A percentile compares a stretch with the other conserved stretches of the same genome.
phyloP scores from a whole-genome alignment of 208 protist genomes.

The Leishmania gerbilli region DNA sequence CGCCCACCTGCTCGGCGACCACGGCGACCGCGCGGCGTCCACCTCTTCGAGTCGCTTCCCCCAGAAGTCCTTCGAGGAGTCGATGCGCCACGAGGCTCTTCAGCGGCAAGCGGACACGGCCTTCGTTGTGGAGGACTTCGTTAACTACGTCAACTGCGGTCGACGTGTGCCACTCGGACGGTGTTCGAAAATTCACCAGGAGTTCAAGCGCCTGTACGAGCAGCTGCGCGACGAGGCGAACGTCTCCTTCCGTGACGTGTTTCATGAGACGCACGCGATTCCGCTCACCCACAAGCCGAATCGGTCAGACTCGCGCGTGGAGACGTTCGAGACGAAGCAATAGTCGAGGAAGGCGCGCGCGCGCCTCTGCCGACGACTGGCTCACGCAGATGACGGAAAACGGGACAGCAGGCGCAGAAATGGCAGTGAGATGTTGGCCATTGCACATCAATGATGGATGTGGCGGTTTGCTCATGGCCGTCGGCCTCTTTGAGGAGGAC shows the following conservation, averaged over 20 bases:
- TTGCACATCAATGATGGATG: background rate
- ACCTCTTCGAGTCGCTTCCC: slow-evolving; percentile 41
- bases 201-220: slow-evolving; percentile 62
- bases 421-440: background rate
- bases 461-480: background rate
- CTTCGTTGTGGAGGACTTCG: slow-evolving; percentile 90
- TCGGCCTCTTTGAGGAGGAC: background rate
- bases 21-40: background rate
- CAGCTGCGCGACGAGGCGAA: slow-evolving; percentile 48
- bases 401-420: background rate
- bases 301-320: slow-evolving; percentile 54
- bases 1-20: slow-evolving; percentile 39
- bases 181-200: slow-evolving; percentile 48
- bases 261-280: slow-evolving; percentile 52
- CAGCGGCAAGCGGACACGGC: slow-evolving; percentile 60
- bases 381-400: background rate
- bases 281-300: slow-evolving; percentile 46
- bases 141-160: slow-evolving; percentile 90
- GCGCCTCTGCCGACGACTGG: background rate
- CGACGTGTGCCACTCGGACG: slow-evolving; percentile 58
- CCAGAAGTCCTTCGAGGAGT: slow-evolving; percentile 54
- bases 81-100: slow-evolving; percentile 59
- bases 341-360: background rate
- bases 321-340: slow-evolving; percentile 39
- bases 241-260: slow-evolving; percentile 51